Evolutionary conservation across 2,329 filamentous ascomycete genomes (phyloP), one percentile per base, ranked within the genome.

Genomic region (Colletotrichum nymphaeae): DNA sequence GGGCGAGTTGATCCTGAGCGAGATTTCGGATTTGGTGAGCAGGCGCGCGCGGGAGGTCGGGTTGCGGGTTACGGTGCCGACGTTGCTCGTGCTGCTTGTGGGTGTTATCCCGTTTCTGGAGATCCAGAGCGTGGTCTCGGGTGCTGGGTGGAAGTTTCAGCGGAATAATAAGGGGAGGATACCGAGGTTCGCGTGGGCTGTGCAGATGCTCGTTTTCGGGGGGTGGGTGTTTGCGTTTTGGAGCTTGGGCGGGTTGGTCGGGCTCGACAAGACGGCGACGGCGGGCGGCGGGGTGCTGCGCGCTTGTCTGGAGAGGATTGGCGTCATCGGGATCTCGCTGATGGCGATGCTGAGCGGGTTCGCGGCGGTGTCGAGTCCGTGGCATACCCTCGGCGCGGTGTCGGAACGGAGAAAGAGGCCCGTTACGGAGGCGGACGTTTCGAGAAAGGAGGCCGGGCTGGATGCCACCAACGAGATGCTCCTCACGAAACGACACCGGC

Each of bases 261-360:
- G 77, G 24, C 77, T 84, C 16, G 79, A 84, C 55, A 81, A 82
- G 65, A 78, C 77, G 7, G 37, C 42, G 26, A 73, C 71, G 2
- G 71, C 67, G 24, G 71, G 71, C 11, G 56, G 71, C 11, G 80
- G 81, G 1, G 77, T 90, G 62, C 86, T 86, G 19, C 83, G 87
- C 56, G 90, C 87, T 9, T 92, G 90, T 75, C 83, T 93, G 46
- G 90, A 92, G 80, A 84, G 95, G 57, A 91, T 97, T 30, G 95
- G 94, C 14, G 92, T 97, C 53, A 94, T 97, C 75, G 95, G 95
- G 4, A 95, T 97, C 69, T 92, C 93, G 60, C 84, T 97, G 66
- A 97, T 97, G 94, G 95, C 94, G 19, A 88, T 95, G 16, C 86
- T 97, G n/a, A 94, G 94, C 7, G 95, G 95, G 0, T 97, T 97